Conservation (phyloP, 768 basidiomycete species). For the Kwoniella sp. region DNA sequence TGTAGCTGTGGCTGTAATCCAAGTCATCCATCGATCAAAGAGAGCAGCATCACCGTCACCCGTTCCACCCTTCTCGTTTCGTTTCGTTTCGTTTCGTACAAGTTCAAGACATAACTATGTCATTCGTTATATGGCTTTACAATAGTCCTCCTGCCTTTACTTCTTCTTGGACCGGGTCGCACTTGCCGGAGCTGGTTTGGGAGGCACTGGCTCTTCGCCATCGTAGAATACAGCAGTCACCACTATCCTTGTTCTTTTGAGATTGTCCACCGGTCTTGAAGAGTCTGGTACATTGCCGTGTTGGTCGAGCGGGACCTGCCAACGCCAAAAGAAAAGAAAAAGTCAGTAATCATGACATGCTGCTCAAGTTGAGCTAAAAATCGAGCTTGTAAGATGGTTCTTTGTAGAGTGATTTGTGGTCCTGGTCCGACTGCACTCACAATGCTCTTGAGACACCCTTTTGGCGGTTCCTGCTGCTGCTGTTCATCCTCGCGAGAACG, state of each 20-base stretch:
- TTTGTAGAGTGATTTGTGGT: too few species aligned
- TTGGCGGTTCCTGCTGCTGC: constrained; percentile 5
- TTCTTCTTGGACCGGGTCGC: constrained; percentile 24
- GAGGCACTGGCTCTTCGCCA: constrained; percentile 47
- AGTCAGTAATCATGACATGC: not conserved
- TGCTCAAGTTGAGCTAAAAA: too few species aligned
- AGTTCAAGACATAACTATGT: too few species aligned
- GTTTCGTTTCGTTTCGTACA: too few species aligned
- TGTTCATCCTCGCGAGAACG: not conserved
- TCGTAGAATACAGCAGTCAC: constrained; percentile 50
- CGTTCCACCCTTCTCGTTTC: too few species aligned
- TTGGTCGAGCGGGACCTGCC: constrained; percentile 46
- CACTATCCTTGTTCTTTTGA: constrained; percentile 41
- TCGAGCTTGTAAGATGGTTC: too few species aligned
- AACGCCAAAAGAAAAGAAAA: not conserved
- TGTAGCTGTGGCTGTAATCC: not conserved
- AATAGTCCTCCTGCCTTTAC: constrained; percentile 8
- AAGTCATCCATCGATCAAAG: too few species aligned
- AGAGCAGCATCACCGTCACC: too few species aligned
- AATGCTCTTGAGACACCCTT: constrained; percentile 31
- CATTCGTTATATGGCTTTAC: too few species aligned
- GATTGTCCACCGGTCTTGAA: constrained; percentile 27
- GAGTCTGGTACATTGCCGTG: constrained; percentile 48
- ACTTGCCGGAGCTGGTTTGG: constrained; percentile 10
- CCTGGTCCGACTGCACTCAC: constrained; percentile 7